Percentiles rank a stretch among this genome's conserved stretches.
phyloP scores from a whole-genome alignment of 257 asterid species.

The Solanum pinnatisectum region DNA sequence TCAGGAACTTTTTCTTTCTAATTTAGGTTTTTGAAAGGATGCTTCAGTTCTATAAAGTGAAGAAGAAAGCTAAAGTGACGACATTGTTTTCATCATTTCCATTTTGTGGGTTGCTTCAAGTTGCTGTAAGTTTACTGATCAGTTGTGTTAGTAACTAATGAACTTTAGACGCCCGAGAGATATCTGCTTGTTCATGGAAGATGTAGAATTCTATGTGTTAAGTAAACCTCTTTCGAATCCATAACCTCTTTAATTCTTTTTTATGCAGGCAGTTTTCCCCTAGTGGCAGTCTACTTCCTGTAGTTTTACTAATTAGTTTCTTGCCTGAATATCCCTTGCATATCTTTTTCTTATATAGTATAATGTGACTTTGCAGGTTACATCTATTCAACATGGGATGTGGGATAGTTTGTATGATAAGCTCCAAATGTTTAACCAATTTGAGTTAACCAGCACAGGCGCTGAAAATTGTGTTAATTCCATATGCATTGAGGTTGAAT shows the following conservation, averaged over 20 bases:
- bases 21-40: constrained; percentile 71
- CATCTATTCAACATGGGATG: constrained; percentile 56
- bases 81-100: constrained; percentile 51
- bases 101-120: constrained; percentile 61
- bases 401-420: constrained; percentile 68
- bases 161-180: not conserved
- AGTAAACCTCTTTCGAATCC: not conserved
- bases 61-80: constrained; percentile 34
- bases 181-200: not conserved
- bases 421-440: constrained; percentile 25
- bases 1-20: constrained; percentile 3
- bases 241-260: not conserved
- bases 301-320: not conserved
- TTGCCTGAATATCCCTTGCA: not conserved
- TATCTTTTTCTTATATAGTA: not conserved
- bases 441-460: constrained; percentile 15
- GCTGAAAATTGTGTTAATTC: constrained; percentile 34
- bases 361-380: constrained; percentile 47
- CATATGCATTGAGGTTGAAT: constrained; percentile 46
- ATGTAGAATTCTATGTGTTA: not conserved
- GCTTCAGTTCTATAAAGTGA: constrained; percentile 37
- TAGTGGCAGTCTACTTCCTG: not conserved
- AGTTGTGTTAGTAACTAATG: not conserved
- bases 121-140: constrained; percentile 59
- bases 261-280: not conserved